Base-by-base conservation (phyloP, 1,284 basidiomycete genomes). In the Ganoderma boninense region DNA sequence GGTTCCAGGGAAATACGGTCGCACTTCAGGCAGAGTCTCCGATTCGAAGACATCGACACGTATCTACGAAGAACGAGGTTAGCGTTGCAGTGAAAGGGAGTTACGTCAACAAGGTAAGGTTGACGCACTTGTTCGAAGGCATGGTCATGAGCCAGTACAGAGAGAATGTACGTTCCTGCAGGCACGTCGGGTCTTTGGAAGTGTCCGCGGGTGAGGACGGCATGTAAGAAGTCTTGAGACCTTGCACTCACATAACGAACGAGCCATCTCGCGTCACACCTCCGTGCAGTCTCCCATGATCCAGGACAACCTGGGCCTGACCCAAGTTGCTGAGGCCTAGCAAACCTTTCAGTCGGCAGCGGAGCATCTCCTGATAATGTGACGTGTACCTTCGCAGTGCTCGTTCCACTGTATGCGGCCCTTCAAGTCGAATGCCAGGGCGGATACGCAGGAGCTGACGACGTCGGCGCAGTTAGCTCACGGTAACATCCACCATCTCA, bases 391-490 rank as follows among this genome's bases (percentile, higher is more conserved):
- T 60, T 85, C 81, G 80, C 92, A 93, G 20, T 89, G 73, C 29
- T 87, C 86, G 79, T 91, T 93, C 90, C 90, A 93, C 61, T 85
- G 82, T 35, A 94, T 79, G 67, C 83, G 84, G 73, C 92, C 92
- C 3, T 79, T 74, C 64, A 93, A 75, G 74, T 92, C 89, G n/a
- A 87, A 71, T 10, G 87, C 85, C 69, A 82, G 76, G 43, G 78
- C 82, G 29, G 77, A 72, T 35, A 68, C 74, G 32, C 70, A 75
- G 4, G 77, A 69, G 57, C 84, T 86, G 64, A 20, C 35, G 4
- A 54, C 38, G 38, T 40, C 49, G 44, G 23, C 2, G 29, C 14
- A n/a, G 18, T 66, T 42, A 66, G 35, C 32, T 42, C 16, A 43
- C 20, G 20, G 10, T n/a, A 38, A 42, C 4, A 8, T 35, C 6